Conservation (phyloP, 164 flowering plant genomes). For the Aristolochia californica region DNA sequence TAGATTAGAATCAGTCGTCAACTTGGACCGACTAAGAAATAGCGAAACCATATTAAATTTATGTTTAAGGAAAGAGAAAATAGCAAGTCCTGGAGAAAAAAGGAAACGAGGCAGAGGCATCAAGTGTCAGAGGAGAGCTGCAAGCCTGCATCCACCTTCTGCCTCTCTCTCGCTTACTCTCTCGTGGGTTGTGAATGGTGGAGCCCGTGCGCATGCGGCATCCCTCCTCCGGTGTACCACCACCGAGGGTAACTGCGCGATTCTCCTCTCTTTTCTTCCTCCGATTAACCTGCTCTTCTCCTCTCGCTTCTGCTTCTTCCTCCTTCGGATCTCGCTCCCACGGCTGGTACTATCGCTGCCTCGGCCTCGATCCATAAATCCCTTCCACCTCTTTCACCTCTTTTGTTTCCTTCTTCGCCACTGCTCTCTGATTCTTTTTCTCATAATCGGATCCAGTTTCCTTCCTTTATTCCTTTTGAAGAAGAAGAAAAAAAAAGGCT, state of each 20-base stretch:
- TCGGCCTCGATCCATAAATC: conserved; percentile 72
- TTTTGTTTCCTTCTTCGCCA: not conserved
- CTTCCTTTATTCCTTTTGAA: not conserved
- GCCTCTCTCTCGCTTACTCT: not conserved
- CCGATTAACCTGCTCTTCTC: not conserved
- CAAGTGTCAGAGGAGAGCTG: too few species aligned
- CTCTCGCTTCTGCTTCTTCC: not conserved
- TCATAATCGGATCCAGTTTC: not conserved
- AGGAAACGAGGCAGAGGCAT: too few species aligned
- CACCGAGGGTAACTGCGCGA: conserved; percentile 18
- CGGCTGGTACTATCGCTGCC: conserved; percentile 96
- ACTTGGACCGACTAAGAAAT: too few species aligned
- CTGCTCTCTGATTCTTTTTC: not conserved
- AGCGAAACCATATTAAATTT: too few species aligned
- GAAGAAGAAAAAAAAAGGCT: not conserved
- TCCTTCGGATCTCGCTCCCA: conserved; percentile 48
- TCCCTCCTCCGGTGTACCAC: conserved; percentile 1
- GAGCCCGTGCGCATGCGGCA: conserved; percentile 8
- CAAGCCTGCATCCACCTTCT: not conserved
- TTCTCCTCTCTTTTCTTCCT: not conserved
- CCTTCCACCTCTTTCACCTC: not conserved
- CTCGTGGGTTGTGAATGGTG: conserved; percentile 18
- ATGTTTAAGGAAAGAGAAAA: too few species aligned
- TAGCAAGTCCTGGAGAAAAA: too few species aligned
- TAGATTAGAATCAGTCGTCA: too few species aligned